A percentile compares a stretch with the other conserved stretches of the same genome.
These are phyloP conservation scores for Lotus japonicus DNA, from an alignment of 306 rosid genomes.

Conservation along the genomic window DNA sequence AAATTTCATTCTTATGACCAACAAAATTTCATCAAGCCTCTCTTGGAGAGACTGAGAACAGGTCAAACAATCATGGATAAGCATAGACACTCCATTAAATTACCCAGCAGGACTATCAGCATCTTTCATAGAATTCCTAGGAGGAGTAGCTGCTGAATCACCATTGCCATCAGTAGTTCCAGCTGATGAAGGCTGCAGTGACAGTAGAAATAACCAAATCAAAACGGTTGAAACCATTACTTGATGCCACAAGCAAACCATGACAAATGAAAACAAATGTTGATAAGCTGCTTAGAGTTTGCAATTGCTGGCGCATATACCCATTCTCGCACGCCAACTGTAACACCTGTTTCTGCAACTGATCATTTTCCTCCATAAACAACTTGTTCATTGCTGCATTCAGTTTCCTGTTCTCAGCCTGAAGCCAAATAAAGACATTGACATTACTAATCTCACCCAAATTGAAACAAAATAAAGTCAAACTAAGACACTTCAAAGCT, in stretches of 20 bases:
- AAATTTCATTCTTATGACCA: too few species aligned
- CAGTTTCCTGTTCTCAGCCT: slow-evolving; percentile 81
- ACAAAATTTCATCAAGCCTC: too few species aligned
- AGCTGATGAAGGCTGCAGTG: slow-evolving; percentile 53
- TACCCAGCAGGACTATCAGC: slow-evolving; percentile 99
- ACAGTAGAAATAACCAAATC: background rate
- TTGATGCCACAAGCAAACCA: too few species aligned
- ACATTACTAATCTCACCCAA: too few species aligned
- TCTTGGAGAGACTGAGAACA: too few species aligned
- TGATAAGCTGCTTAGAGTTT: slow-evolving; percentile 54
- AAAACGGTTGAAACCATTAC: background rate
- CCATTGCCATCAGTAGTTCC: slow-evolving; percentile 72
- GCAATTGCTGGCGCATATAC: slow-evolving; percentile 83
- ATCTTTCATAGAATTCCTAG: slow-evolving; percentile 69
- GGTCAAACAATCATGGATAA: too few species aligned
- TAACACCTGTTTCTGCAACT: slow-evolving; percentile 95
- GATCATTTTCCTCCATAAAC: slow-evolving; percentile 97
- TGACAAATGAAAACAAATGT: slow-evolving; percentile 4
- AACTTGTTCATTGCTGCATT: slow-evolving; percentile 92
- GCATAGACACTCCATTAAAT: too few species aligned
- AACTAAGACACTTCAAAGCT: too few species aligned
- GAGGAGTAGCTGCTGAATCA: slow-evolving; percentile 75
- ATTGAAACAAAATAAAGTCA: too few species aligned
- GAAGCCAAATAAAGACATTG: too few species aligned
- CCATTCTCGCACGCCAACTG: slow-evolving; percentile 94